Evolutionary conservation across 1,284 basidiomycete genomes (phyloP).

Genomic region (Earliella scabrosa): DNA sequence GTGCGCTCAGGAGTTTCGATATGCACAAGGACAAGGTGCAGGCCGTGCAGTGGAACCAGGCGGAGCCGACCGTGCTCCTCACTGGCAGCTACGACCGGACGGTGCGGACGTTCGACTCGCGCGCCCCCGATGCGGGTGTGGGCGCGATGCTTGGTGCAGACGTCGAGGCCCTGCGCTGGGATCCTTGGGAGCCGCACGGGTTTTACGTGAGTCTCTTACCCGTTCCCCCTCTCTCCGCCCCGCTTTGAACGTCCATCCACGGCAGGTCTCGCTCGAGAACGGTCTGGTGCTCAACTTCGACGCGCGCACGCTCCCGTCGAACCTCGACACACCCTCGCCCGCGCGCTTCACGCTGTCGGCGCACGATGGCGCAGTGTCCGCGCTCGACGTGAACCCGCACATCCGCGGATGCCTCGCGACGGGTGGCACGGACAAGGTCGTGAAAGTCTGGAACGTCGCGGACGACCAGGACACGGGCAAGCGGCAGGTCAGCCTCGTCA

Average conservation of each 20-base stretch:
- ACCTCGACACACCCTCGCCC: constrained; percentile 61
- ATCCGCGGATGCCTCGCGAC: constrained; percentile 92
- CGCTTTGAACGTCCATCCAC: background rate
- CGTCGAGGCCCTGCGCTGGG: constrained; percentile 95
- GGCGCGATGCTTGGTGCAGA: constrained; percentile 85
- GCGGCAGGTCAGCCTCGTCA: constrained; percentile 86
- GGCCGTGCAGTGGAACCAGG: constrained; percentile 93
- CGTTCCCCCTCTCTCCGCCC: constrained; percentile 1
- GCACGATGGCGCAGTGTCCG: constrained; percentile 93
- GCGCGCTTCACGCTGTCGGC: constrained; percentile 91
- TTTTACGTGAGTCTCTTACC: constrained; percentile 82
- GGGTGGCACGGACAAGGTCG: constrained; percentile 91
- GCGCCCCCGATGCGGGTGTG: constrained; percentile 81
- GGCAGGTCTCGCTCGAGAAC: constrained; percentile 89
- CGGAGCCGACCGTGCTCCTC: constrained; percentile 86
- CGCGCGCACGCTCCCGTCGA: constrained; percentile 78
- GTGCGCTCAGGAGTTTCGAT: constrained; percentile 84
- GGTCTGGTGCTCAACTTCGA: constrained; percentile 94
- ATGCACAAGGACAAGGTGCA: constrained; percentile 98
- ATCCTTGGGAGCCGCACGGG: constrained; percentile 87
- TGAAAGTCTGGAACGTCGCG: constrained; percentile 94
- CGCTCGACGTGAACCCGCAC: constrained; percentile 91
- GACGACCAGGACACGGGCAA: constrained; percentile 69
- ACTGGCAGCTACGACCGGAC: constrained; percentile 96
- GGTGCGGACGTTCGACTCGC: constrained; percentile 90